Conservation (phyloP, 306 rosid species). For the Acacia acuminata region DNA sequence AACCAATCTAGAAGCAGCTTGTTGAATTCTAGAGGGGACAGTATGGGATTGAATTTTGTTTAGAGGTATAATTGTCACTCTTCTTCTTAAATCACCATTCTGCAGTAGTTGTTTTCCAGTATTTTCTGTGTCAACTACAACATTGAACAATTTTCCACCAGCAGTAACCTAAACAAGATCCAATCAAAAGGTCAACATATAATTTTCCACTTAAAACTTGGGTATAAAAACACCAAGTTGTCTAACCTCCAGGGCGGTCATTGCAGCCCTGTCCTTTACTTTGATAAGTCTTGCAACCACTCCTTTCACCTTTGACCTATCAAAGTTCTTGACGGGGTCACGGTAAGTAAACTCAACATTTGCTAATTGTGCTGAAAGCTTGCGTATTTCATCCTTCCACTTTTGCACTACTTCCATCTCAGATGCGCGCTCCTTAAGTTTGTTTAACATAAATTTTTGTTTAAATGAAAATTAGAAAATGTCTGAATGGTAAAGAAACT, state of each 20-base stretch:
- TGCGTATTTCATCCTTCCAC: slow-evolving; percentile 82
- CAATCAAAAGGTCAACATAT: slow-evolving; percentile 24
- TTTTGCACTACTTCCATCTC: slow-evolving; percentile 76
- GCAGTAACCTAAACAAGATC: slow-evolving; percentile 76
- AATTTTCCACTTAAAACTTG: slow-evolving; percentile 17
- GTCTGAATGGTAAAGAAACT: slow-evolving; percentile 25
- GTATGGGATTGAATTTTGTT: slow-evolving; percentile 75
- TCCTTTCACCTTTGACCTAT: slow-evolving; percentile 93
- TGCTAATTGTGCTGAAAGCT: slow-evolving; percentile 72
- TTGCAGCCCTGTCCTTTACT: slow-evolving; percentile 77
- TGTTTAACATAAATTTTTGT: slow-evolving; percentile 23
- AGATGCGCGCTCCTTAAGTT: slow-evolving; percentile 65
- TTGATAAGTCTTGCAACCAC: slow-evolving; percentile 91
- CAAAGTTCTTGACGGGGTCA: slow-evolving; percentile 84
- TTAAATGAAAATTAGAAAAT: slow-evolving; percentile 14
- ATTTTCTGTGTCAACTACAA: slow-evolving; percentile 87
- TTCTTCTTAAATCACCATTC: slow-evolving; percentile 82
- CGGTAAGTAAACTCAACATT: slow-evolving; percentile 74
- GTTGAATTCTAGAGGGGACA: slow-evolving; percentile 60
- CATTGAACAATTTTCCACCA: slow-evolving; percentile 90
- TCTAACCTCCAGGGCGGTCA: slow-evolving; percentile 96
- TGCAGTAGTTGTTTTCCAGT: slow-evolving; percentile 90
- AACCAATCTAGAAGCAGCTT: slow-evolving; percentile 74
- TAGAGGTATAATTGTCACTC: slow-evolving; percentile 95
- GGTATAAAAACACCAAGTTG: slow-evolving; percentile 3